Conservation (phyloP, 306 rosid genomes). For the Pterocarpus santalinus region DNA sequence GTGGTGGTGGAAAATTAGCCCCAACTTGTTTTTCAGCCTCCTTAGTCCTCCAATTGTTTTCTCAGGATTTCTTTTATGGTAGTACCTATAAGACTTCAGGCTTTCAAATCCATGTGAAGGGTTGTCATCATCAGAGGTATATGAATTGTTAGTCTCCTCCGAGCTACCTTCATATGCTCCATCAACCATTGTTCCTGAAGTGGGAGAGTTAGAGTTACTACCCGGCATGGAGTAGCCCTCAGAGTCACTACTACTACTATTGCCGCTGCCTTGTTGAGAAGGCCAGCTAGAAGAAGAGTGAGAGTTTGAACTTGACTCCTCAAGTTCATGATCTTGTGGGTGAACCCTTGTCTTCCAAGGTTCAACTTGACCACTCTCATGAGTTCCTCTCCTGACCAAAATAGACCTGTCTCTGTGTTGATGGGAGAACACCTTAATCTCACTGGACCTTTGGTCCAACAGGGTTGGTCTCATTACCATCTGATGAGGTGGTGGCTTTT, state of each 20-base stretch:
- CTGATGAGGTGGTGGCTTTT: constrained; percentile 37
- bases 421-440: constrained; percentile 43
- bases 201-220: constrained; percentile 12
- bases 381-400: constrained; percentile 33
- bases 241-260: constrained; percentile 30
- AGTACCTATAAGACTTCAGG: constrained; percentile 43
- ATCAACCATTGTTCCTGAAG: constrained; percentile 30
- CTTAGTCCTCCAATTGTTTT: constrained; percentile 58
- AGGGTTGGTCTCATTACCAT: constrained; percentile 57
- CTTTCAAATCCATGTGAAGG: constrained; percentile 46
- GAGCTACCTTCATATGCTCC: constrained; percentile 45
- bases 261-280: constrained; percentile 42
- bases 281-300: constrained; percentile 49
- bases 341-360: constrained; percentile 1
- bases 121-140: constrained; percentile 18
- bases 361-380: constrained; percentile 27
- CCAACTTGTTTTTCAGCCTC: constrained; percentile 71
- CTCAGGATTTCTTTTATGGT: constrained; percentile 31
- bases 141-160: constrained; percentile 44
- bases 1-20: constrained; percentile 82
- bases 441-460: constrained; percentile 50
- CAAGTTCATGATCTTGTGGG: constrained; percentile 32
- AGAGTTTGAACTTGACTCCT: constrained; percentile 47
- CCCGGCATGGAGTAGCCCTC: constrained; percentile 40
- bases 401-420: constrained; percentile 27